Evolutionary conservation across 2,329 filamentous ascomycete species (phyloP).

Genomic region (Scopulariopsis brevicaulis): DNA sequence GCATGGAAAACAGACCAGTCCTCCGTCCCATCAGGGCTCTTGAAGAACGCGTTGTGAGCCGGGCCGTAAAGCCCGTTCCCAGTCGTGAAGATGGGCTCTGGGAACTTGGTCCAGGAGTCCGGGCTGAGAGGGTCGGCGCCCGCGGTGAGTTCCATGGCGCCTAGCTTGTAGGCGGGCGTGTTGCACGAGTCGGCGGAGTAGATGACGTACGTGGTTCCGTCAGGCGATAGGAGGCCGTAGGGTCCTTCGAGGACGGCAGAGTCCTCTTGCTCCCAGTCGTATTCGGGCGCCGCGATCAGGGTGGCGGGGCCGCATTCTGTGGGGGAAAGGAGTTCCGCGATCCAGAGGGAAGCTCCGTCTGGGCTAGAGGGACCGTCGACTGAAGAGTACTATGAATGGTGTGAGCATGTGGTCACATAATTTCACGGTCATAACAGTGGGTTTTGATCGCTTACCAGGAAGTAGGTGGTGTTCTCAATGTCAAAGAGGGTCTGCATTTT

Average conservation of each 20-base stretch:
- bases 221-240: background rate
- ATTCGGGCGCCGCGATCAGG: background rate
- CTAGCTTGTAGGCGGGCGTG: background rate
- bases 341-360: no score
- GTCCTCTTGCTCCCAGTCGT: background rate
- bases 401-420: no score
- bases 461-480: no score
- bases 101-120: background rate
- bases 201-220: background rate
- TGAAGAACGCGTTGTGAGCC: constrained; percentile 34
- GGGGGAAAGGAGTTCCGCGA: no score
- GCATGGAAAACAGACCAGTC: constrained; percentile 47
- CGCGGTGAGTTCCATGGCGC: background rate
- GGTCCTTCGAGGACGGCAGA: background rate
- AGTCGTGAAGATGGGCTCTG: background rate
- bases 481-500: no score
- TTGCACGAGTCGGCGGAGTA: background rate
- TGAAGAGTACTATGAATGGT: no score
- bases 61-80: background rate
- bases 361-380: no score
- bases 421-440: no score
- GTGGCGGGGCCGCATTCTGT: background rate
- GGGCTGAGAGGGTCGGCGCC: background rate
- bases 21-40: constrained; percentile 39
- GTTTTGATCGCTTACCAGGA: no score